phyloP scores from a whole-genome alignment of 2,329 filamentous ascomycete genomes.

The Clarireedia paspali region DNA sequence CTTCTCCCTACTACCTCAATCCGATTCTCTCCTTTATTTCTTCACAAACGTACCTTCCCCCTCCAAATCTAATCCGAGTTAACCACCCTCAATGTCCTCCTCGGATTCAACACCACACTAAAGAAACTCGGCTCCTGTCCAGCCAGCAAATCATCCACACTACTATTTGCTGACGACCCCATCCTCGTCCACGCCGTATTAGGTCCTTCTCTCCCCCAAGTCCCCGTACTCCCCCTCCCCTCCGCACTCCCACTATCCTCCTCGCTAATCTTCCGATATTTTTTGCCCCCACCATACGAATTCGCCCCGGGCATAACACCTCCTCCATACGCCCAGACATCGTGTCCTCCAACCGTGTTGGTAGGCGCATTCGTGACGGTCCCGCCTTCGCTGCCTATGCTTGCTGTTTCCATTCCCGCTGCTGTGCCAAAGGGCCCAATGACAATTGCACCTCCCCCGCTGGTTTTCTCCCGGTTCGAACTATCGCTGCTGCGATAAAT shows the following conservation, averaged over 20 bases:
- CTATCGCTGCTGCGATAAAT: not conserved
- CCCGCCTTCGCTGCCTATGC: not conserved
- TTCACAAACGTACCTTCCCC: too few species aligned
- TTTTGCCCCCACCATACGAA: not conserved
- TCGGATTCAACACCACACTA: constrained; percentile 59
- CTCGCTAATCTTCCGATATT: constrained; percentile 23
- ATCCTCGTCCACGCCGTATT: not conserved
- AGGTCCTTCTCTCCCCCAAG: constrained; percentile 26
- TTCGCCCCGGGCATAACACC: constrained; percentile 17
- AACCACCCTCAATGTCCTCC: constrained; percentile 61
- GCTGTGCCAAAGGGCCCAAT: not conserved
- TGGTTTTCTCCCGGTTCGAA: not conserved
- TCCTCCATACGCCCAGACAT: constrained; percentile 16
- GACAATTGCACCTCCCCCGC: not conserved
- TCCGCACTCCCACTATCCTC: constrained; percentile 18
- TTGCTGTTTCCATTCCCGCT: not conserved
- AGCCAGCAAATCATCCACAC: constrained; percentile 48
- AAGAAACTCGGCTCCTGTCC: constrained; percentile 65
- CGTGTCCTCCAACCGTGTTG: not conserved
- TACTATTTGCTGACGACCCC: constrained; percentile 31
- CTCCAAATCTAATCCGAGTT: constrained; percentile 35
- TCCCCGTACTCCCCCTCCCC: constrained; percentile 16
- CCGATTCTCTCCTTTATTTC: not conserved
- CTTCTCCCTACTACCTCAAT: not conserved
- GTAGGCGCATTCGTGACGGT: too few species aligned